These are phyloP conservation scores for Coemansia sp. DNA, from an alignment of 192 early-diverging fungal genomes.

Conservation along the genomic window DNA sequence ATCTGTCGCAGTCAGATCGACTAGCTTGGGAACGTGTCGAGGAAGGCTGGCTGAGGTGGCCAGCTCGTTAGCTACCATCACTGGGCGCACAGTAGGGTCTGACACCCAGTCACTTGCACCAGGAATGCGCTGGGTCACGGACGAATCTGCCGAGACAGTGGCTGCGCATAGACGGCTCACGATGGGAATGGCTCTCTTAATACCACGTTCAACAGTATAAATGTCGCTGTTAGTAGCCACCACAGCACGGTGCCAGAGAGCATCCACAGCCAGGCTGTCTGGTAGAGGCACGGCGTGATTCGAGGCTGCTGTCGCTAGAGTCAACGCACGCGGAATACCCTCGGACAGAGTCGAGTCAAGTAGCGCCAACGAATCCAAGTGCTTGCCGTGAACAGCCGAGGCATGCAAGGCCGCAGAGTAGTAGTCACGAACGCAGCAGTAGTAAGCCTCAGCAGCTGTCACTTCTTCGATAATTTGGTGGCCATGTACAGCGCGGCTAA, in stretches of 20 bases:
- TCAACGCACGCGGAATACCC: constrained; percentile 10
- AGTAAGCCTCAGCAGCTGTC: constrained; percentile 26
- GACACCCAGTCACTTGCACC: constrained; percentile 6
- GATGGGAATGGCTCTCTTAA: constrained; percentile 3
- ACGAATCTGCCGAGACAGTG: background rate
- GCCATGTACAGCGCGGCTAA: constrained; percentile 13
- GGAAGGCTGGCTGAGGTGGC: background rate
- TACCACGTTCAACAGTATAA: background rate
- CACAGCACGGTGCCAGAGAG: constrained; percentile 15
- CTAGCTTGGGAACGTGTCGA: constrained; percentile 21
- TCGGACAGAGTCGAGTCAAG: constrained; percentile 25
- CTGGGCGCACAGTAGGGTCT: constrained; percentile 2
- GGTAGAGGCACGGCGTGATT: background rate
- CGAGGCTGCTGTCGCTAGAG: background rate
- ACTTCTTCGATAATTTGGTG: constrained; percentile 29
- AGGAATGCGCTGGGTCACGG: background rate
- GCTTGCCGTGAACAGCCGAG: constrained; percentile 12
- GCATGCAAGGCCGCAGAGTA: constrained; percentile 32
- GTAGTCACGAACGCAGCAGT: constrained; percentile 36
- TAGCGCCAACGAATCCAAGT: constrained; percentile 38
- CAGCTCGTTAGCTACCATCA: constrained; percentile 10
- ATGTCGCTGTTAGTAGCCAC: background rate
- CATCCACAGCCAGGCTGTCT: background rate
- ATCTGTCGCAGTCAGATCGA: constrained; percentile 12
- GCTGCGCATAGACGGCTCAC: constrained; percentile 3